These are phyloP conservation scores for Penicillium herquei DNA, from an alignment of 495 filamentous ascomycete species.

Conservation along the genomic window DNA sequence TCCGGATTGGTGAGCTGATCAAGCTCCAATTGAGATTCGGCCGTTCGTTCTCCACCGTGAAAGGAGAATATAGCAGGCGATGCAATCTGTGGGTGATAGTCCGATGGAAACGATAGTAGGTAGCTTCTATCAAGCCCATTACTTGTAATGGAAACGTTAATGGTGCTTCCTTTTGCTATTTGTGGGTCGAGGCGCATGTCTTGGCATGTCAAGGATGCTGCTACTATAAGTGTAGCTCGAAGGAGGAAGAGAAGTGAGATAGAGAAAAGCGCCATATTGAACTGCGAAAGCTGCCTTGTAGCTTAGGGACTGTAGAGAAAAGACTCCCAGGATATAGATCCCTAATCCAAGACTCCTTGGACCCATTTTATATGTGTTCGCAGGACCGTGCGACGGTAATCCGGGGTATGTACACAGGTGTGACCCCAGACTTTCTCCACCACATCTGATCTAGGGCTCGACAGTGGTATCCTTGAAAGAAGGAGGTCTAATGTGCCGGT, in stretches of 20 bases:
- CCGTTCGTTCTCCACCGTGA: background rate
- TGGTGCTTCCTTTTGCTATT: background rate
- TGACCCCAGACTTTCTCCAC: too few relatives aligned
- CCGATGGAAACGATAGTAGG: background rate
- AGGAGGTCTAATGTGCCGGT: too few relatives aligned
- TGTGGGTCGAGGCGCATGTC: background rate
- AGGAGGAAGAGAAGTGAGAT: background rate
- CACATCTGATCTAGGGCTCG: too few relatives aligned
- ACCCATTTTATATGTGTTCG: too few relatives aligned
- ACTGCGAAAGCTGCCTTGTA: background rate
- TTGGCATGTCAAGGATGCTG: background rate
- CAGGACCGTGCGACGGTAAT: too few relatives aligned
- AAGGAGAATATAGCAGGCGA: conserved; percentile 1
- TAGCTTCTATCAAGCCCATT: background rate
- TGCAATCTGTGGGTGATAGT: background rate
- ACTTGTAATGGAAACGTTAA: conserved; percentile 1
- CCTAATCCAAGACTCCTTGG: too few relatives aligned
- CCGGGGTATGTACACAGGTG: too few relatives aligned
- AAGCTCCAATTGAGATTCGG: background rate
- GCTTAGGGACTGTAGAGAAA: too few relatives aligned
- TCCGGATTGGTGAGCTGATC: conserved; percentile 4
- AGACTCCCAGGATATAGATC: too few relatives aligned
- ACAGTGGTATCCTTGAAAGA: too few relatives aligned
- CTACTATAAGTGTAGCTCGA: background rate
- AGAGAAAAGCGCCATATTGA: background rate